Conservation (phyloP, 2,329 filamentous ascomycete species). For the Hypoxylon sp. region DNA sequence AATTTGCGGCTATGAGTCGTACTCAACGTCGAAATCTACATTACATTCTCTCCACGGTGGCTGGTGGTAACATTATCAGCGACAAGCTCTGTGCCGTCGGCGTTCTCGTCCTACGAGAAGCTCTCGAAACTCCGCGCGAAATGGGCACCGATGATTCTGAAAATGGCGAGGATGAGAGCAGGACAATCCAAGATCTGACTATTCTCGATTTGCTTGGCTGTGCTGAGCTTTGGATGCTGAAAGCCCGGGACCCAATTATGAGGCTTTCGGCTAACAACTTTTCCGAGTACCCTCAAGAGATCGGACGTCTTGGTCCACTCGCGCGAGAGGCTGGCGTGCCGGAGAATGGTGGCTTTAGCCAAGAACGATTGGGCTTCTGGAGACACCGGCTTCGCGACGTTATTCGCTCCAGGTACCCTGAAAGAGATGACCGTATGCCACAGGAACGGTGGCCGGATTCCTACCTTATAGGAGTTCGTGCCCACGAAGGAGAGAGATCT, state of each 20-base stretch:
- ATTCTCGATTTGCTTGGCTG: slow-evolving; percentile 14
- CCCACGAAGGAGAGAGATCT: background rate
- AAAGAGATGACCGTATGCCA: slow-evolving; percentile 5
- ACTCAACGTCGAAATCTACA: slow-evolving; percentile 18
- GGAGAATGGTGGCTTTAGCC: slow-evolving; percentile 18
- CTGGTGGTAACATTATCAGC: slow-evolving; percentile 12
- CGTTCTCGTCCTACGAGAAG: slow-evolving; percentile 17
- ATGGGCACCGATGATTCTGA: slow-evolving; percentile 9
- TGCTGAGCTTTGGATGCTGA: slow-evolving; percentile 18
- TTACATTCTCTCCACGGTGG: slow-evolving; percentile 17
- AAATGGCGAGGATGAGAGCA: slow-evolving; percentile 17
- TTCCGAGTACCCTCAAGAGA: slow-evolving; percentile 15
- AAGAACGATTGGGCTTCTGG: slow-evolving; percentile 11
- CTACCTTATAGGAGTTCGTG: slow-evolving; percentile 1
- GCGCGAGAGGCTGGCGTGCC: slow-evolving; percentile 19
- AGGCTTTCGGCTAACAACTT: slow-evolving; percentile 19
- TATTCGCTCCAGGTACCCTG: slow-evolving; percentile 6
- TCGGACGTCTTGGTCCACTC: slow-evolving; percentile 14
- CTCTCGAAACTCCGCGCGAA: slow-evolving; percentile 18
- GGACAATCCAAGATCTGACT: slow-evolving; percentile 14
- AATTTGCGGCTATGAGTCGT: slow-evolving; percentile 14
- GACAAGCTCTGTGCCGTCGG: slow-evolving; percentile 20
- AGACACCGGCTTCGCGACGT: slow-evolving; percentile 6
- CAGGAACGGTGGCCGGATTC: slow-evolving; percentile 12
- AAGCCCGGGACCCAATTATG: slow-evolving; percentile 15